phyloP scores from a whole-genome alignment of 352 stramenopile species.

The Globisporangium rhizosaccharum region DNA sequence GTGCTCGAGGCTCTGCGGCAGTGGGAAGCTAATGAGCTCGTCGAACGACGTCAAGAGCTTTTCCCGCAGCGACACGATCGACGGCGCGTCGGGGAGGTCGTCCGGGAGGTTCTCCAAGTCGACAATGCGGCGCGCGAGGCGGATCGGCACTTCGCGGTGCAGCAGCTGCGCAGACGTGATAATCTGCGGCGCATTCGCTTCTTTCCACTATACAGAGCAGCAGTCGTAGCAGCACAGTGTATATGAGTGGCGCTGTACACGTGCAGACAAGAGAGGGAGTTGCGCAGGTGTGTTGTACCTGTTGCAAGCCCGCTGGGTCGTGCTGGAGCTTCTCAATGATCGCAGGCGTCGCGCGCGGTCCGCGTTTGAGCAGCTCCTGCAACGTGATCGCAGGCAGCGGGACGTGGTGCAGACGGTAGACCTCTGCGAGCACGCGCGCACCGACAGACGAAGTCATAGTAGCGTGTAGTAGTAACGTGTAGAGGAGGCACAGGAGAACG shows the following conservation, averaged over 20 bases:
- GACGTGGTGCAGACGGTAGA: constrained; percentile 82
- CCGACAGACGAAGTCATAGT: constrained; percentile 25
- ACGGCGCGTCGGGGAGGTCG: constrained; percentile 46
- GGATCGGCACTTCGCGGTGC: constrained; percentile 77
- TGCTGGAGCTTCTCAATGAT: constrained; percentile 45
- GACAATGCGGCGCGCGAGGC: constrained; percentile 72
- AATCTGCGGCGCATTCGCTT: constrained; percentile 61
- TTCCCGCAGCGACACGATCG: constrained; percentile 60
- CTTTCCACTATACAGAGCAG: constrained; percentile 32
- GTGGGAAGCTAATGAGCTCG: constrained; percentile 52
- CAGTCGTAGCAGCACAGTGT: neutral
- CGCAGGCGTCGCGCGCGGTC: constrained; percentile 39
- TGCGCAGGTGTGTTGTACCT: constrained; percentile 13
- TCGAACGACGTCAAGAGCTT: constrained; percentile 70
- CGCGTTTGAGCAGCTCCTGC: constrained; percentile 66
- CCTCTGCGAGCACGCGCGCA: constrained; percentile 67
- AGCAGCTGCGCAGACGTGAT: constrained; percentile 75
- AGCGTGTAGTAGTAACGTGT: neutral
- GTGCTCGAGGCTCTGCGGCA: constrained; percentile 46
- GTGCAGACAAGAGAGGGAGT: too few relatives aligned
- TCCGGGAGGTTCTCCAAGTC: constrained; percentile 79
- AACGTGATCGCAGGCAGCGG: constrained; percentile 77
- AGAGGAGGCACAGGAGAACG: too few relatives aligned
- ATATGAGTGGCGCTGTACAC: too few relatives aligned
- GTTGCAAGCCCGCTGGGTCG: constrained; percentile 34